Evolutionary conservation across 208 protist genomes (phyloP), one percentile per base, ranked within the genome.

Genomic region (Hexamita inflata): DNA sequence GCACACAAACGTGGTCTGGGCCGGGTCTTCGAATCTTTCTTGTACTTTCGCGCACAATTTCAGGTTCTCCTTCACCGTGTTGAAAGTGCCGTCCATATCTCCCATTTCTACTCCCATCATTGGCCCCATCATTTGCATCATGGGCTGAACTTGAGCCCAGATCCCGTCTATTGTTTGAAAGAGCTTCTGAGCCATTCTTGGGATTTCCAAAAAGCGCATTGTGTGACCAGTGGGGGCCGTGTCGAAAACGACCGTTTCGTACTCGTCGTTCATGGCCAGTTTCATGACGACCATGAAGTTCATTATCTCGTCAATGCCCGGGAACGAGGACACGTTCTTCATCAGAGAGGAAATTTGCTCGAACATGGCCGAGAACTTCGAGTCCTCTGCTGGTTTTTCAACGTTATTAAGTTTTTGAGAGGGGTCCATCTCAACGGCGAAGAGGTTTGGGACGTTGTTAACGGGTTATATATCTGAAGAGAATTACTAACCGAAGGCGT

Each of bases 141-240:
- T 64, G 35, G 32, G 0, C 1, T 1, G 4, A 26, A 59, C 9
- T 11, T 34, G 11, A 42, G 32, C 15, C n/a, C 53, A 19, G 19
- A 75, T 40, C 15, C 26, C 15, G 34, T 35, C 11, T 7, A 76
- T n/a, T 11, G 32, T 62, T 34, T 76, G 11, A 9, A 76, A 11
- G 19, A 49, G 15, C 73, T 76, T 73, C 34, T 68, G 11, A 38
- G 58, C 45, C 0, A 80, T 89, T 32, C 84, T 80, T 13, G 92
- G 92, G 30, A 97, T 87, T 4, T 85, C 83, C 19, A 98, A 81
- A 40, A 97, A 82, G 15, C 92, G 87, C 32, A 98, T 84, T 9
- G 93, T 97, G 80, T 98, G 94, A 32, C 95, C 94, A 0, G 94
- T 99, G 45, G 96, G 96, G 1, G 96, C 94, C 30, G 95, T 99